Evolutionary conservation across 495 filamentous ascomycete species (phyloP).

Genomic region (Penicillium flavigenum): DNA sequence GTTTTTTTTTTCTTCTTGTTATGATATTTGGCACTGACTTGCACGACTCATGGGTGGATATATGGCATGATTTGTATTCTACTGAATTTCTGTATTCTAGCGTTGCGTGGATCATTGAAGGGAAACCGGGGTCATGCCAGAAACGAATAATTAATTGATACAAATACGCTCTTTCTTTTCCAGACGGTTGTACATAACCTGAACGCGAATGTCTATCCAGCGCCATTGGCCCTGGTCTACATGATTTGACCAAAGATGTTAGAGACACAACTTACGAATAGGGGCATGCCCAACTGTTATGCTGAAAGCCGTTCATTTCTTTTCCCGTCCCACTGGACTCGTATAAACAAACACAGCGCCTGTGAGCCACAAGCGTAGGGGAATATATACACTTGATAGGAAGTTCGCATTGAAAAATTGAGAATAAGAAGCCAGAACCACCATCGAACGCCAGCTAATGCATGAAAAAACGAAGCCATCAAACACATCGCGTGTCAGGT

Average conservation of each 20-base stretch:
- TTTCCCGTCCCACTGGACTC: background rate
- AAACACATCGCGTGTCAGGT: conserved; percentile 7
- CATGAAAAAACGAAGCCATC: conserved; percentile 16
- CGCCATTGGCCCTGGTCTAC: background rate
- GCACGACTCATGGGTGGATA: conserved; percentile 16
- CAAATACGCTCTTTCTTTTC: background rate
- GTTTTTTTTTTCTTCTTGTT: conserved; percentile 12
- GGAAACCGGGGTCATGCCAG: background rate
- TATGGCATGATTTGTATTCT: conserved; percentile 19
- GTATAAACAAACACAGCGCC: conserved; percentile 10
- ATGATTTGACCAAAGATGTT: background rate
- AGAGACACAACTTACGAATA: background rate
- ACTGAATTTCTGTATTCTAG: conserved; percentile 32
- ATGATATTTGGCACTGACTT: conserved; percentile 16
- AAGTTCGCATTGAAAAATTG: conserved; percentile 18
- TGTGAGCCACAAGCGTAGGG: conserved; percentile 12
- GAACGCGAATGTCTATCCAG: background rate
- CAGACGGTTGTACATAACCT: background rate
- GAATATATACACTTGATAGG: conserved; percentile 27
- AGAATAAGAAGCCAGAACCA: conserved; percentile 16
- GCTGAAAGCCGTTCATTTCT: conserved; percentile 4
- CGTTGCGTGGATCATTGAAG: conserved; percentile 22
- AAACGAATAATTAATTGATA: conserved; percentile 9
- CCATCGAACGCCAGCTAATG: conserved; percentile 31
- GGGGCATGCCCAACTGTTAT: background rate